A percentile compares a stretch with the other conserved stretches of the same genome.
phyloP scores from a whole-genome alignment of 768 basidiomycete species.

The Pleurotus eryngii region DNA sequence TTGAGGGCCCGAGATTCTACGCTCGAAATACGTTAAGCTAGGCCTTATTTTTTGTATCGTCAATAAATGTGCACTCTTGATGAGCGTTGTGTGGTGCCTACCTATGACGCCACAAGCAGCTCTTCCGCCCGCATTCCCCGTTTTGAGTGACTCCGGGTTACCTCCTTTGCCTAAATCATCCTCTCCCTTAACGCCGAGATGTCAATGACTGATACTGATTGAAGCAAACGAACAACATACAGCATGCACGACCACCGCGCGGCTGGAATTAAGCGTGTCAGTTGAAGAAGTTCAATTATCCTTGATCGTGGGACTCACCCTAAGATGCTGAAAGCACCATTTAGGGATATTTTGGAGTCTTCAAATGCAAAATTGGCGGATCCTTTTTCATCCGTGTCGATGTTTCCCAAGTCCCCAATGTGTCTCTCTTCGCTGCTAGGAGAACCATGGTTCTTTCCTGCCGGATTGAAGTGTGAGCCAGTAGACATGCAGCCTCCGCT shows the following conservation, averaged over 20 bases:
- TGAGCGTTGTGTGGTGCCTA: slow-evolving; percentile 17
- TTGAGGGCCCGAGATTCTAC: background rate
- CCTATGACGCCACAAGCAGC: slow-evolving; percentile 85
- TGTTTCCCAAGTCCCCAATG: slow-evolving; percentile 77
- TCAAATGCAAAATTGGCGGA: slow-evolving; percentile 53
- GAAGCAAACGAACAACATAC: slow-evolving; percentile 28
- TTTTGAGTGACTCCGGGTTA: slow-evolving; percentile 68
- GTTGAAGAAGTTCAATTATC: too few species aligned
- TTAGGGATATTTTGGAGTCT: slow-evolving; percentile 62
- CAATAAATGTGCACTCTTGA: background rate
- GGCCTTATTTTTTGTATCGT: background rate
- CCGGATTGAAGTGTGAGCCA: slow-evolving; percentile 78
- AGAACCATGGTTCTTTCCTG: slow-evolving; percentile 61
- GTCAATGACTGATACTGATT: slow-evolving; percentile 9
- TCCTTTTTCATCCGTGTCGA: slow-evolving; percentile 57
- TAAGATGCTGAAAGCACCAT: slow-evolving; percentile 63
- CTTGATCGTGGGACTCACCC: slow-evolving; percentile 43
- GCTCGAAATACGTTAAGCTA: slow-evolving; percentile 9
- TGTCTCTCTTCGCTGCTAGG: slow-evolving; percentile 54
- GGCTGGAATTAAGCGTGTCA: slow-evolving; percentile 29
- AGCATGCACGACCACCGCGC: slow-evolving; percentile 73
- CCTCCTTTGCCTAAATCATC: slow-evolving; percentile 78
- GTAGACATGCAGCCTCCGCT: slow-evolving; percentile 64
- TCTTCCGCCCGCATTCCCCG: slow-evolving; percentile 74
- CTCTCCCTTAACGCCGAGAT: slow-evolving; percentile 42